A percentile compares a stretch with the other conserved stretches of the same genome.
These are phyloP conservation scores for Ophiosphaerella herpotricha DNA, from an alignment of 2,329 filamentous ascomycete genomes.

Conservation along the genomic window DNA sequence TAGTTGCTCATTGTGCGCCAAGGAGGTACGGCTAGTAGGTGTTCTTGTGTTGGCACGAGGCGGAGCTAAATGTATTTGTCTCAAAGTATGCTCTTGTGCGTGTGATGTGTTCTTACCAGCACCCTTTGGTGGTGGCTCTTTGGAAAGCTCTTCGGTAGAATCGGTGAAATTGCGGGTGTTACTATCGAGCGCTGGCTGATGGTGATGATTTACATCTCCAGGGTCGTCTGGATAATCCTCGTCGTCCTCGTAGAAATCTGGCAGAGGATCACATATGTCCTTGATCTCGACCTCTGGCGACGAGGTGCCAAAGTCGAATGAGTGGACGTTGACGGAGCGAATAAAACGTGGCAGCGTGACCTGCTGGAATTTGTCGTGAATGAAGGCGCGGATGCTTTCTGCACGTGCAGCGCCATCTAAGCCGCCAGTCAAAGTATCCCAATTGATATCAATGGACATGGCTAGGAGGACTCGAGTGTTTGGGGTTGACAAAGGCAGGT, in stretches of 20 bases:
- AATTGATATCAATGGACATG: constrained; percentile 98
- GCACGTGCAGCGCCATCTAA: constrained; percentile 85
- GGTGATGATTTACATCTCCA: constrained; percentile 38
- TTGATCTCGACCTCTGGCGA: constrained; percentile 88
- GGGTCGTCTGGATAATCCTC: constrained; percentile 64
- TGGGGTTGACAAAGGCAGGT: constrained; percentile 31
- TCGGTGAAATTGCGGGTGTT: constrained; percentile 28
- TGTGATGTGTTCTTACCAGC: constrained; percentile 22
- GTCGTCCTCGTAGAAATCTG: constrained; percentile 93
- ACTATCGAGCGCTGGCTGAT: constrained; percentile 20
- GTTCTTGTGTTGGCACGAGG: constrained; percentile 32
- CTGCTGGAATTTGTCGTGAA: constrained; percentile 94
- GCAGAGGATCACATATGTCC: constrained; percentile 92
- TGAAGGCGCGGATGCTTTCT: constrained; percentile 85
- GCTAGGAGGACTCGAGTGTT: constrained; percentile 25
- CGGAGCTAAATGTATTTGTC: constrained; percentile 26
- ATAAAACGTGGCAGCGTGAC: constrained; percentile 93
- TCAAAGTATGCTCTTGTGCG: constrained; percentile 18
- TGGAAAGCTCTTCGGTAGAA: constrained; percentile 40
- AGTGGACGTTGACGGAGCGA: constrained; percentile 90
- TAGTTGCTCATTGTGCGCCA: constrained; percentile 40
- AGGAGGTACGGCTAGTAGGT: constrained; percentile 32
- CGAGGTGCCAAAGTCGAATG: constrained; percentile 87
- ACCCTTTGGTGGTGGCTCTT: constrained; percentile 34
- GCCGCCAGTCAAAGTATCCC: constrained; percentile 88